These are phyloP conservation scores for Aspergillus neotritici DNA, from an alignment of 2,329 filamentous ascomycete species.

Conservation along the genomic window DNA sequence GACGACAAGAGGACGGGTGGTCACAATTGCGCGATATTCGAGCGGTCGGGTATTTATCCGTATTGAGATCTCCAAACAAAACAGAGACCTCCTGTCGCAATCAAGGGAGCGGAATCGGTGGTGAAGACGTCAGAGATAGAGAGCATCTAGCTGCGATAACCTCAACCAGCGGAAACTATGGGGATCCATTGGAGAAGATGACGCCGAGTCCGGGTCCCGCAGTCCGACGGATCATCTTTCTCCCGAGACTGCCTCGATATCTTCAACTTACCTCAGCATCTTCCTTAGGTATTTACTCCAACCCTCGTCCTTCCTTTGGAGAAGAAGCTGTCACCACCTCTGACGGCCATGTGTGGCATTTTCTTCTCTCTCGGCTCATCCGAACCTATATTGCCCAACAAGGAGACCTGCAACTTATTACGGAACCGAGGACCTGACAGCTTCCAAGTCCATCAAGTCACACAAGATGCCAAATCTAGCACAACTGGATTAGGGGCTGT, in stretches of 20 bases:
- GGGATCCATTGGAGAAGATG: too few relatives aligned
- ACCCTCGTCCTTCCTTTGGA: neutral
- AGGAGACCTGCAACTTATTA: constrained; percentile 31
- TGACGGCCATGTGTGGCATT: constrained; percentile 44
- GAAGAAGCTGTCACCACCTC: constrained; percentile 6
- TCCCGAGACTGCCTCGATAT: constrained; percentile 20
- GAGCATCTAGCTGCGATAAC: too few relatives aligned
- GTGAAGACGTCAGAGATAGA: too few relatives aligned
- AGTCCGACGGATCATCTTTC: constrained; percentile 29
- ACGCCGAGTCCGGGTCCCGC: too few relatives aligned
- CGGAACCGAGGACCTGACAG: constrained; percentile 43
- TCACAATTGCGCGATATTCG: too few relatives aligned
- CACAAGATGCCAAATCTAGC: constrained; percentile 15
- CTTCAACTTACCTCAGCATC: constrained; percentile 6
- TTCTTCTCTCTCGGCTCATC: constrained; percentile 45
- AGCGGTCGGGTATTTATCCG: too few relatives aligned
- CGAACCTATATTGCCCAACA: constrained; percentile 24
- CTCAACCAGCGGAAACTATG: too few relatives aligned
- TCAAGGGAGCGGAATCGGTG: too few relatives aligned
- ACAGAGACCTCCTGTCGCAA: too few relatives aligned
- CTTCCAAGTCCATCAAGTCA: constrained; percentile 28
- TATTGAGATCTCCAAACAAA: too few relatives aligned
- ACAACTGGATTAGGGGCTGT: constrained; percentile 23
- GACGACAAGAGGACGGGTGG: neutral
- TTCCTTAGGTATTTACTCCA: neutral